Percentiles rank a stretch among this genome's conserved stretches.
Evolutionary conservation across 176 grass and related monocot species (phyloP).

Genomic region (Juncus inflexus): DNA sequence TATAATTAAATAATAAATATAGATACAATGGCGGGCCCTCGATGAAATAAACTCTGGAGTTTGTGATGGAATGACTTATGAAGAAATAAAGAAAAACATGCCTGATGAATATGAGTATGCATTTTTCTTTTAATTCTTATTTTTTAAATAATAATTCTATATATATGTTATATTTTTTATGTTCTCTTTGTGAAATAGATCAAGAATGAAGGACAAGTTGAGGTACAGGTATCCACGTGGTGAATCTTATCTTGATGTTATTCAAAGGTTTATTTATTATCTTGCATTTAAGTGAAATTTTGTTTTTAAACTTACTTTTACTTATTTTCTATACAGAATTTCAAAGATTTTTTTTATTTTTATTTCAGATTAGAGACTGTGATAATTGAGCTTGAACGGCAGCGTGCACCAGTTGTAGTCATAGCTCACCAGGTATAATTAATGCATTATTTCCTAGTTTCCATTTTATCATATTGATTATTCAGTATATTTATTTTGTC

Average conservation of each 20-base stretch:
- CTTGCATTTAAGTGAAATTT: constrained; percentile 7
- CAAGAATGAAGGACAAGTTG: constrained; percentile 80
- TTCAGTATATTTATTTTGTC: constrained; percentile 20
- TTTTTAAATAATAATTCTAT: background rate
- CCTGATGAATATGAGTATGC: constrained; percentile 93
- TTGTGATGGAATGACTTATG: constrained; percentile 98
- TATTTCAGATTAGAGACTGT: constrained; percentile 78
- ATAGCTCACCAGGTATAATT: constrained; percentile 92
- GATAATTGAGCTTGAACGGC: constrained; percentile 93
- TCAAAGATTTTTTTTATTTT: constrained; percentile 20
- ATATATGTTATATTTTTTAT: background rate
- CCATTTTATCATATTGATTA: constrained; percentile 19
- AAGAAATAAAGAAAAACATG: constrained; percentile 94
- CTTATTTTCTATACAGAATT: constrained; percentile 6
- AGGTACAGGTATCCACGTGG: constrained; percentile 95
- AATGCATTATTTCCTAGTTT: background rate
- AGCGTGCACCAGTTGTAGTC: constrained; percentile 94
- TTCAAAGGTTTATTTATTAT: constrained; percentile 60
- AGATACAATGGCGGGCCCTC: constrained; percentile 99
- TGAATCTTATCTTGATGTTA: constrained; percentile 94
- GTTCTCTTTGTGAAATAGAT: constrained; percentile 37
- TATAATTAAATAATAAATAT: constrained; percentile 32
- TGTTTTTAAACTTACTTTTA: background rate
- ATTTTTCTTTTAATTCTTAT: constrained; percentile 12
- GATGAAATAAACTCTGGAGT: constrained; percentile 92